Evolutionary conservation across 2,329 filamentous ascomycete species (phyloP).

Genomic region (Atkinsonella hypoxylon): DNA sequence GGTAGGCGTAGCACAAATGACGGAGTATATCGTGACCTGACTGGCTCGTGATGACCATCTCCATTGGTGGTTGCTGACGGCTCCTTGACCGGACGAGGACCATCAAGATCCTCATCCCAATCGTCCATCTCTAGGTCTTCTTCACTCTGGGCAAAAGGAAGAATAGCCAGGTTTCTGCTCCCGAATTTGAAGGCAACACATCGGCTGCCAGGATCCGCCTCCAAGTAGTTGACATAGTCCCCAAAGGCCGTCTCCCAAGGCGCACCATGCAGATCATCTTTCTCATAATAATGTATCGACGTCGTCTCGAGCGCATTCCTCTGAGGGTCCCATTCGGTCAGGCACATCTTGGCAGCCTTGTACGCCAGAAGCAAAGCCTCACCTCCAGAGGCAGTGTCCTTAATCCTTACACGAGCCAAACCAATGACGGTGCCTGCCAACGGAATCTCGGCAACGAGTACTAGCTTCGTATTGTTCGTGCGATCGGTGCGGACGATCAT

Average conservation of each 20-base stretch:
- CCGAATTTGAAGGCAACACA: constrained; percentile 95
- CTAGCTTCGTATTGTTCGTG: constrained; percentile 60
- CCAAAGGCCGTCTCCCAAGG: constrained; percentile 71
- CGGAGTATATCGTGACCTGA: constrained; percentile 59
- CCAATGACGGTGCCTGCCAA: constrained; percentile 78
- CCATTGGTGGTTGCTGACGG: constrained; percentile 21
- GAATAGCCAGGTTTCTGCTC: constrained; percentile 74
- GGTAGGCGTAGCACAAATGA: constrained; percentile 91
- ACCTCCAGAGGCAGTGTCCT: constrained; percentile 64
- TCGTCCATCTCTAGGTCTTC: constrained; percentile 88
- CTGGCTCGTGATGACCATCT: constrained; percentile 14
- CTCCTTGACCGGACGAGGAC: constrained; percentile 44
- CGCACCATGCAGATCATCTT: constrained; percentile 72
- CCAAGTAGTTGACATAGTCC: constrained; percentile 68
- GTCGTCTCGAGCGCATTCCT: constrained; percentile 70
- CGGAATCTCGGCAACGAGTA: constrained; percentile 73
- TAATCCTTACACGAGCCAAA: constrained; percentile 63
- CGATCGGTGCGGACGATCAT: constrained; percentile 50
- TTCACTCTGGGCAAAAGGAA: constrained; percentile 78
- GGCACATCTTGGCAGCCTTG: constrained; percentile 82
- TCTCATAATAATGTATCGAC: constrained; percentile 97
- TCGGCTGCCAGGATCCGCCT: constrained; percentile 80
- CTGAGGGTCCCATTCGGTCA: constrained; percentile 87
- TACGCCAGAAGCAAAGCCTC: constrained; percentile 76
- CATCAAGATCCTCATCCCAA: constrained; percentile 74